Conservation (phyloP, 306 rosid genomes). For the Cercis canadensis region DNA sequence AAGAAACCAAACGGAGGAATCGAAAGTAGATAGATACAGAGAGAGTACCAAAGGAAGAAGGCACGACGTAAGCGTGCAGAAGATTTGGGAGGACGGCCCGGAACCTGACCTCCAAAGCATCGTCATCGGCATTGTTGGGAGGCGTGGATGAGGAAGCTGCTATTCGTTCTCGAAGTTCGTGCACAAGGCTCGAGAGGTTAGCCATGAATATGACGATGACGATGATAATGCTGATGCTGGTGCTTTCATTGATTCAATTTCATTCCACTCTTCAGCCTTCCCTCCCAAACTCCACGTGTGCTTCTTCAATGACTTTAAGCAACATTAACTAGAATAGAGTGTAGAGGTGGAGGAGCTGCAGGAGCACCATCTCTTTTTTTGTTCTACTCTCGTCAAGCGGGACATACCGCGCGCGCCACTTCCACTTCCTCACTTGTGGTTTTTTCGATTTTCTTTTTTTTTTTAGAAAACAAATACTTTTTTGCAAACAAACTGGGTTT, state of each 20-base stretch:
- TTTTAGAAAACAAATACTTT: no score
- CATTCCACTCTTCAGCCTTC: constrained; percentile 26
- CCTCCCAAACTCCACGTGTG: background rate
- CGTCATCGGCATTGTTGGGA: constrained; percentile 51
- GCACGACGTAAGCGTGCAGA: constrained; percentile 65
- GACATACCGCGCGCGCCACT: no score
- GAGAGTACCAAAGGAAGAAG: constrained; percentile 66
- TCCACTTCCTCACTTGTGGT: no score
- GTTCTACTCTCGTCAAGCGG: no score
- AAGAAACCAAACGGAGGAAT: constrained; percentile 9
- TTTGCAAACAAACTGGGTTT: no score
- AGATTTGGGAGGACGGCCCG: constrained; percentile 89
- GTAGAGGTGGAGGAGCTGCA: no score
- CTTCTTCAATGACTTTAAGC: no score
- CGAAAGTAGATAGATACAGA: background rate
- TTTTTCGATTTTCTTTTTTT: no score
- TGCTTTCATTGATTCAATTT: constrained; percentile 29
- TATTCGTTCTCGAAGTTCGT: constrained; percentile 82
- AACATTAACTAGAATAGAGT: no score
- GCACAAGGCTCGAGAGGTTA: constrained; percentile 71
- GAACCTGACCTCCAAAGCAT: constrained; percentile 70
- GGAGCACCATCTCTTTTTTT: no score
- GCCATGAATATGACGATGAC: constrained; percentile 43
- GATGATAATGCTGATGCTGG: no score
- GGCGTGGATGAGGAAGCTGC: constrained; percentile 73